Evolutionary conservation across 2,329 filamentous ascomycete species (phyloP).

Genomic region (Epichloe baconii): DNA sequence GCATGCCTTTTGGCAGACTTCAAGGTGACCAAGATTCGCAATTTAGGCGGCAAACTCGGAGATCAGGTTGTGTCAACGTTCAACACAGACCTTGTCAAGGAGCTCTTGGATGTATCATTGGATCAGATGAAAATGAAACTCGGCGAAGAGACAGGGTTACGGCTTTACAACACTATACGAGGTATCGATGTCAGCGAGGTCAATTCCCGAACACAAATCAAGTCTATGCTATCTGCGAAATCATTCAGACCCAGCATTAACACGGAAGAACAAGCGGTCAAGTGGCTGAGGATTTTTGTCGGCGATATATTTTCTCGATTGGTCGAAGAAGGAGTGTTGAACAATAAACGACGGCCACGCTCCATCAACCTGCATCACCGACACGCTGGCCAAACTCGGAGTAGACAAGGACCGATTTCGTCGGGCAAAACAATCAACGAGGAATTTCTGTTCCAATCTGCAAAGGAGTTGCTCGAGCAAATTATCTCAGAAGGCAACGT

Average conservation of each 20-base stretch:
- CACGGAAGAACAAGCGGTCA: constrained; percentile 60
- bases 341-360: constrained; percentile 75
- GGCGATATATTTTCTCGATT: constrained; percentile 84
- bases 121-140: constrained; percentile 67
- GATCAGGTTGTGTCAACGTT: constrained; percentile 75
- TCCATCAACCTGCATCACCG: constrained; percentile 78
- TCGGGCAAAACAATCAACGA: constrained; percentile 63
- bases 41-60: constrained; percentile 88
- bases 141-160: constrained; percentile 71
- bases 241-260: constrained; percentile 81
- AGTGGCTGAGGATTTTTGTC: constrained; percentile 83
- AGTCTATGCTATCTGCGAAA: constrained; percentile 94
- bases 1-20: constrained; percentile 67
- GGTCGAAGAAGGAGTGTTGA: constrained; percentile 79
- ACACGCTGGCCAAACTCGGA: constrained; percentile 58
- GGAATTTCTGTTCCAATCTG: constrained; percentile 56
- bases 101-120: constrained; percentile 58
- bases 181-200: constrained; percentile 83
- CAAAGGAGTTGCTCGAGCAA: constrained; percentile 64
- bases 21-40: constrained; percentile 91
- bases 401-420: constrained; percentile 64
- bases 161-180: constrained; percentile 75
- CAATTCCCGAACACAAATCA: constrained; percentile 82
- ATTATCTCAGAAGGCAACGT: constrained; percentile 64
- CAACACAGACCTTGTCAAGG: constrained; percentile 64